phyloP scores from a whole-genome alignment of 257 asterid species.

The Mentha longifolia region DNA sequence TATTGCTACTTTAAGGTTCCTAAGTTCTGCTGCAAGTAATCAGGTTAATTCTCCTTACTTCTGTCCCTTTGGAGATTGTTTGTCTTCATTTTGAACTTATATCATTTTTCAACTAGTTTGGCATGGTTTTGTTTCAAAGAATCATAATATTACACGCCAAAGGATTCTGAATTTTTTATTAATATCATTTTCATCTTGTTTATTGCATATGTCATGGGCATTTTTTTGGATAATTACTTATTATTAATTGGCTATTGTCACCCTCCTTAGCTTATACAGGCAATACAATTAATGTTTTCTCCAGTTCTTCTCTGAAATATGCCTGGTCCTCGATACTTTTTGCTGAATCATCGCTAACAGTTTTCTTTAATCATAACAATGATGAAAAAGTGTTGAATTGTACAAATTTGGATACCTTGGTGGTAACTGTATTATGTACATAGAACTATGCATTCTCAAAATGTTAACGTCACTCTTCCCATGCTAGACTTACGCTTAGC shows the following conservation, averaged over 20 bases:
- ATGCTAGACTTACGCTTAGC: conserved; percentile 12
- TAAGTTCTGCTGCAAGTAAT: conserved; percentile 70
- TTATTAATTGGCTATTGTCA: too few relatives aligned
- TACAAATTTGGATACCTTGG: background rate
- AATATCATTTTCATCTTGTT: conserved; percentile 17
- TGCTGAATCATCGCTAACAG: background rate
- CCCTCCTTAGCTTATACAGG: too few relatives aligned
- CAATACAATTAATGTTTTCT: too few relatives aligned
- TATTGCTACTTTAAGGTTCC: conserved; percentile 63
- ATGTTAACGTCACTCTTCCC: conserved; percentile 2
- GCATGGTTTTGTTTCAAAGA: background rate
- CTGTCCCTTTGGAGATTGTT: conserved; percentile 15
- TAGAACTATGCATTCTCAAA: background rate
- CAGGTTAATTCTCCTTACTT: conserved; percentile 57
- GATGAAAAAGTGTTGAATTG: background rate
- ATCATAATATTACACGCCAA: background rate
- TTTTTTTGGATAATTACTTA: background rate
- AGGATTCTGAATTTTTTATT: conserved; percentile 1
- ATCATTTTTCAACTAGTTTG: background rate
- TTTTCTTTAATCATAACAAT: background rate
- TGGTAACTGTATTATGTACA: background rate
- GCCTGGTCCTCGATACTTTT: background rate
- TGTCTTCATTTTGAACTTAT: background rate
- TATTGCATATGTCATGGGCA: background rate
- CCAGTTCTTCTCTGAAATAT: background rate